These are phyloP conservation scores for Phaeosphaeria sp. DNA, from an alignment of 2,329 filamentous ascomycete genomes.

Conservation along the genomic window DNA sequence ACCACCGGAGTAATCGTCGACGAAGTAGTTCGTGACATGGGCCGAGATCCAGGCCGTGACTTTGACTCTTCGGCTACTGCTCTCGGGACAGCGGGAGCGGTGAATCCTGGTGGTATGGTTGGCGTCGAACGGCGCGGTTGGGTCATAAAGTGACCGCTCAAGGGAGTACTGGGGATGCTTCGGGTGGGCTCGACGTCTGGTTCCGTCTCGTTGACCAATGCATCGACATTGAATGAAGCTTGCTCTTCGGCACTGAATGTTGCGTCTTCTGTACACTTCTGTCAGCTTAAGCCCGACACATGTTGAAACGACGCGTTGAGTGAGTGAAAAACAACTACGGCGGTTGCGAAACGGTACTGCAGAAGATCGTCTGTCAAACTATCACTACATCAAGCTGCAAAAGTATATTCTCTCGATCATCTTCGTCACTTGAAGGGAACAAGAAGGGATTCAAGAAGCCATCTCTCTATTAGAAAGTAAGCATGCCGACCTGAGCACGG, in stretches of 20 bases:
- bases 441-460: slow-evolving; percentile 40
- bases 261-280: slow-evolving; percentile 64
- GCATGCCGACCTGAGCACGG: slow-evolving; percentile 47
- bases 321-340: slow-evolving; percentile 20
- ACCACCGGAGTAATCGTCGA: slow-evolving; percentile 45
- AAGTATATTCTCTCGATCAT: slow-evolving; percentile 42
- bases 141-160: slow-evolving; percentile 35
- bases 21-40: slow-evolving; percentile 40
- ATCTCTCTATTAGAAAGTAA: slow-evolving; percentile 53
- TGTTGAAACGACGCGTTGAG: slow-evolving; percentile 5
- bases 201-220: slow-evolving; percentile 67
- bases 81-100: slow-evolving; percentile 37
- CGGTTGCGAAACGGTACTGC: slow-evolving; percentile 21
- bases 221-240: slow-evolving; percentile 69
- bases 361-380: slow-evolving; percentile 24
- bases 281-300: slow-evolving; percentile 49
- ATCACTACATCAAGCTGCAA: slow-evolving; percentile 40
- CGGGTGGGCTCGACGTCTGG: slow-evolving; percentile 44
- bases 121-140: slow-evolving; percentile 53
- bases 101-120: slow-evolving; percentile 55
- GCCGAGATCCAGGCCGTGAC: slow-evolving; percentile 23
- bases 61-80: slow-evolving; percentile 28
- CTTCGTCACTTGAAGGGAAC: slow-evolving; percentile 49
- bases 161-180: slow-evolving; percentile 19
- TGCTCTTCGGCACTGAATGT: slow-evolving; percentile 66